phyloP scores from a whole-genome alignment of 208 protist genomes.

The Leishmania tarentolae region DNA sequence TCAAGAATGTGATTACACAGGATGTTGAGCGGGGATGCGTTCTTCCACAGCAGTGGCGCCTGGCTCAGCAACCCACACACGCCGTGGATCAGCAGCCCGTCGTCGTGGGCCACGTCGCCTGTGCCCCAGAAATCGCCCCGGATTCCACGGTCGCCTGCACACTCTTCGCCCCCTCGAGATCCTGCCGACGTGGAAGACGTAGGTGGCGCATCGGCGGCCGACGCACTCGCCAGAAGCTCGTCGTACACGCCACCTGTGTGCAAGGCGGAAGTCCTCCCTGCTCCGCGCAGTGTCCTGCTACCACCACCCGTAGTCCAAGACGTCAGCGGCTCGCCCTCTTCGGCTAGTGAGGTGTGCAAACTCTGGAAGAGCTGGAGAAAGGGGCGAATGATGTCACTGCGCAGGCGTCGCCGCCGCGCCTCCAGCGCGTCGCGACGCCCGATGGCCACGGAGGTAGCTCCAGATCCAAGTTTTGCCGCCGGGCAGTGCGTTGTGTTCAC shows the following conservation, averaged over 20 bases:
- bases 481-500: not conserved
- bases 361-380: constrained; percentile 54
- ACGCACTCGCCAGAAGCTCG: not conserved
- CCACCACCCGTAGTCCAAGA: not conserved
- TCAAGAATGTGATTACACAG: constrained; percentile 66
- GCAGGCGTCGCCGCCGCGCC: constrained; percentile 41
- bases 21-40: constrained; percentile 50
- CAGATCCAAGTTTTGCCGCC: not conserved
- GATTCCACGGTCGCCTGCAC: not conserved
- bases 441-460: not conserved
- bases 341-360: constrained; percentile 46
- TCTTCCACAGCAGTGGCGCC: constrained; percentile 78
- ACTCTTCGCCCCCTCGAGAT: not conserved
- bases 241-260: not conserved
- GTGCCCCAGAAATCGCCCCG: not conserved
- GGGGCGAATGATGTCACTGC: constrained; percentile 51
- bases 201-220: not conserved
- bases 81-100: not conserved
- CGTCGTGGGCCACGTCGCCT: not conserved
- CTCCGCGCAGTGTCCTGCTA: not conserved
- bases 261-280: not conserved
- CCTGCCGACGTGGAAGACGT: not conserved
- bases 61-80: not conserved
- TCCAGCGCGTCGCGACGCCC: constrained; percentile 24
- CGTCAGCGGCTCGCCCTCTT: constrained; percentile 31